Evolutionary conservation across 1,284 basidiomycete species (phyloP), one percentile per base, ranked within the genome.

Genomic region (Phellopilus nigrolimitatus): DNA sequence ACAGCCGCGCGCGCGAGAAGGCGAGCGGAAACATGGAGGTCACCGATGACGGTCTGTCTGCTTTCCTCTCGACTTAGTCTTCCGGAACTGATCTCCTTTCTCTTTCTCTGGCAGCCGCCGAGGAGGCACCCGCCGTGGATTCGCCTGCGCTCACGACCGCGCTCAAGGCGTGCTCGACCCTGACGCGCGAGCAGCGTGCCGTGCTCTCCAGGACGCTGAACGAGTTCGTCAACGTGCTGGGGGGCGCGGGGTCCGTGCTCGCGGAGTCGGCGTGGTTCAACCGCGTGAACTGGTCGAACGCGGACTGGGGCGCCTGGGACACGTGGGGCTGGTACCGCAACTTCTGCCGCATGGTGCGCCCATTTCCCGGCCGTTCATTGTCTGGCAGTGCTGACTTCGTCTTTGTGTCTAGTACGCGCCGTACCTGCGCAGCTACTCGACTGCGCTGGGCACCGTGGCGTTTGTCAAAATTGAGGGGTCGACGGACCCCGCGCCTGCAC

Each of bases 311-410:
- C 61, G 72, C 76, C 3, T 91, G 88, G 88, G 84, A 87, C 67
- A 86, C 84, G 0, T 90, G 88, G 84, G 82, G 85, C 4, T 92
- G 89, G 90, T 91, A 87, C 61, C 73, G 86, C 53, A 88, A 93
- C 60, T 91, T 91, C 70, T 88, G 85, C 66, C 73, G 89, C 62
- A 74, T 70, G 64, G 90, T 92, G 55, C 61, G 84, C 74, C 40
- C 55, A 45, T 17, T 40, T 24, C 24, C 49, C 41, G 38, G 46
- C 43, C 47, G 34, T 17, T 27, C 39, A 9, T 46, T 22, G 17
- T 12, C 2, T 34, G 41, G 31, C 56, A 19, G 50, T 28, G 8
- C 43, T 53, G 1, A 50, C 54, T 30, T 36, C 53, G 27, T 38
- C 10, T 36, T 8, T 46, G 9, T 46, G 31, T 47, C 12, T 54